Conservation (phyloP, 257 asterid species). For the Rehmannia glutinosa region DNA sequence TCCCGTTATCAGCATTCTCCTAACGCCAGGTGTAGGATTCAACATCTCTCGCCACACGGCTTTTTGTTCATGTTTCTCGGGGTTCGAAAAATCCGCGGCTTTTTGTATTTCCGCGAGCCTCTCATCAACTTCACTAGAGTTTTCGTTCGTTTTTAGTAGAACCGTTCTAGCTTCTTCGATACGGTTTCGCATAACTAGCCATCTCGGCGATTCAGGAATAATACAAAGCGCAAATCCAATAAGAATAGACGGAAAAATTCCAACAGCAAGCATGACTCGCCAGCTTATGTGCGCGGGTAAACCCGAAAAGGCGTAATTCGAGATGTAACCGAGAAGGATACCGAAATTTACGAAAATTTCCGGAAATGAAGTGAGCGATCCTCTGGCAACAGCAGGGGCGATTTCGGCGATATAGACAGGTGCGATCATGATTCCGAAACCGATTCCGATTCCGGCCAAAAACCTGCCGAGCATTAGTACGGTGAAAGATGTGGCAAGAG, state of each 20-base stretch:
- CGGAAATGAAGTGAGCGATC: slow-evolving; percentile 61
- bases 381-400: slow-evolving; percentile 46
- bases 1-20: slow-evolving; percentile 58
- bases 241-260: slow-evolving; percentile 50
- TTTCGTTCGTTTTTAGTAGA: slow-evolving; percentile 42
- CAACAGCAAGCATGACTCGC: slow-evolving; percentile 72
- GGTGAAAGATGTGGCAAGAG: slow-evolving; percentile 44
- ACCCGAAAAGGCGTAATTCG: slow-evolving; percentile 60
- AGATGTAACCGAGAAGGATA: slow-evolving; percentile 62
- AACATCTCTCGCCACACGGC: slow-evolving; percentile 54
- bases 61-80: too few relatives aligned
- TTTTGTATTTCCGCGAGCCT: slow-evolving; percentile 50
- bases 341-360: slow-evolving; percentile 60
- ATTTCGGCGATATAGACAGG: slow-evolving; percentile 71
- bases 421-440: slow-evolving; percentile 64
- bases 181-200: slow-evolving; percentile 60
- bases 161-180: slow-evolving; percentile 48
- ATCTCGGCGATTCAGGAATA: slow-evolving; percentile 65
- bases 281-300: slow-evolving; percentile 49
- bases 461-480: slow-evolving; percentile 49
- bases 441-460: slow-evolving; percentile 60
- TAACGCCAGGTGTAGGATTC: slow-evolving; percentile 47
- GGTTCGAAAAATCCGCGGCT: slow-evolving; percentile 36
- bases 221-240: slow-evolving; percentile 39
- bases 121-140: slow-evolving; percentile 41